Evolutionary conservation across 2,329 filamentous ascomycete species (phyloP), one percentile per base, ranked within the genome.

Genomic region (Trichoderma semiorbis): DNA sequence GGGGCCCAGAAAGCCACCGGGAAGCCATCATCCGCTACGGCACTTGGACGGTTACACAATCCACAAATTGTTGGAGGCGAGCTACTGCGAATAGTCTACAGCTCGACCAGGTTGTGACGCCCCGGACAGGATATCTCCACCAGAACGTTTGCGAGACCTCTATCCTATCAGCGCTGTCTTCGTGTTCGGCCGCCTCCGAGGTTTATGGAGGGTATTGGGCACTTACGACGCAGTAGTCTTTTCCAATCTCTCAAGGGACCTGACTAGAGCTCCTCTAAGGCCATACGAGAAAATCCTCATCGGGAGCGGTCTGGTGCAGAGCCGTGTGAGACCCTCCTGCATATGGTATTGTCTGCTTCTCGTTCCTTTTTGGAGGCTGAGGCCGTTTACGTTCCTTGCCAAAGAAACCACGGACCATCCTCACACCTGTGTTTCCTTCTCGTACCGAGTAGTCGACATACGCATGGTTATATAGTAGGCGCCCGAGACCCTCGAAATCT

Each of bases 281-380:
- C 72, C 79, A 79, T 81, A 80, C 80, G 79, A 82, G 79, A 76
- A 75, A 77, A 75, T 80, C 78, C 75, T 79, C 78, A 79, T 80
- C 75, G 77, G 76, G 78, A 74, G 74, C 76, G 80, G 81, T 77
- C 75, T 70, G 74, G 74, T 74, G 75, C 79, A 80, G 77, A 62
- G 28, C 72, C 58, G 78, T 80, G 78, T 77, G 72, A 80, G 74
- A 58, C 64, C 70, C 65, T 61, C 43, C 53, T 69, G 39, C 53
- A 30, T 60, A 68, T 58, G 32, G 18, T 30, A 21, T 36, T 47
- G 34, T 30, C 67, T 30, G 53, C 6, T 57, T 30, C 11, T 58
- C 36, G 30, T 50, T 50, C 47, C n/a, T 72, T 50, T 63, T 60
- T 67, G 18, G 57, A 61, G 67, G 30, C 30, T 62, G 57, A 62